phyloP scores from a whole-genome alignment of 495 filamentous ascomycete species.

The Aspergillus egyptiacus region DNA sequence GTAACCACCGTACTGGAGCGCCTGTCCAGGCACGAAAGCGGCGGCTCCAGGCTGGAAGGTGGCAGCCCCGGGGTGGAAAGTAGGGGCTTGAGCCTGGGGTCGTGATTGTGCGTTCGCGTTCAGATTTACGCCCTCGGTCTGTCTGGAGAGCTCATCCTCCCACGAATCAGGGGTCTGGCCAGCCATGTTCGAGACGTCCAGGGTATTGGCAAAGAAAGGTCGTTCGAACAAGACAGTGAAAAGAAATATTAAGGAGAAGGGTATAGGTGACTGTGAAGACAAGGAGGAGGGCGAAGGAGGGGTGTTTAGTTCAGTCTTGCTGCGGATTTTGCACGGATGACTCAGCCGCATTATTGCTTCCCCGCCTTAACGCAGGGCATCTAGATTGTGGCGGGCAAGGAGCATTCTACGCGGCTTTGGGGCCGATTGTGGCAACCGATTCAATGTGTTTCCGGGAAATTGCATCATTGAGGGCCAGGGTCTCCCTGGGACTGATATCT shows the following conservation, averaged over 20 bases:
- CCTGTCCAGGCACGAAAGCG: conserved; percentile 72
- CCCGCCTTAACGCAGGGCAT: conserved; percentile 11
- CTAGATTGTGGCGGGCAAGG: conserved; percentile 1
- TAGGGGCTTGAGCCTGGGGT: conserved; percentile 53
- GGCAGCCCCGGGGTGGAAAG: conserved; percentile 62
- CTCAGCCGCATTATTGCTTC: conserved; percentile 26
- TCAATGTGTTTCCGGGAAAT: no score
- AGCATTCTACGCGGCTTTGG: conserved; percentile 4
- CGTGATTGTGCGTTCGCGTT: conserved; percentile 76
- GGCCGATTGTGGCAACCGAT: conserved; percentile 12
- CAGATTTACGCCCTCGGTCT: conserved; percentile 78
- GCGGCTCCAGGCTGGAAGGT: conserved; percentile 76
- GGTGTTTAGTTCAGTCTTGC: conserved; percentile 12
- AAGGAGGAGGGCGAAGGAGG: conserved; percentile 18
- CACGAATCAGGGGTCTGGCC: conserved; percentile 76
- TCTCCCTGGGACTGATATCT: neutral
- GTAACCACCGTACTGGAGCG: conserved; percentile 46
- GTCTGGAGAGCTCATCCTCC: conserved; percentile 88
- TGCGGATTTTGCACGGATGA: conserved; percentile 35
- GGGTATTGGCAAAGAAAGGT: conserved; percentile 23
- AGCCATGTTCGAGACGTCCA: conserved; percentile 57
- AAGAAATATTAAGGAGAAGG: neutral
- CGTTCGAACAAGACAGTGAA: conserved; percentile 18
- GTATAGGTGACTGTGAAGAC: conserved; percentile 3
- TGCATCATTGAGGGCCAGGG: neutral